These are phyloP conservation scores for Babesia bigemina DNA, from an alignment of 169 alveolate species.

Conservation along the genomic window DNA sequence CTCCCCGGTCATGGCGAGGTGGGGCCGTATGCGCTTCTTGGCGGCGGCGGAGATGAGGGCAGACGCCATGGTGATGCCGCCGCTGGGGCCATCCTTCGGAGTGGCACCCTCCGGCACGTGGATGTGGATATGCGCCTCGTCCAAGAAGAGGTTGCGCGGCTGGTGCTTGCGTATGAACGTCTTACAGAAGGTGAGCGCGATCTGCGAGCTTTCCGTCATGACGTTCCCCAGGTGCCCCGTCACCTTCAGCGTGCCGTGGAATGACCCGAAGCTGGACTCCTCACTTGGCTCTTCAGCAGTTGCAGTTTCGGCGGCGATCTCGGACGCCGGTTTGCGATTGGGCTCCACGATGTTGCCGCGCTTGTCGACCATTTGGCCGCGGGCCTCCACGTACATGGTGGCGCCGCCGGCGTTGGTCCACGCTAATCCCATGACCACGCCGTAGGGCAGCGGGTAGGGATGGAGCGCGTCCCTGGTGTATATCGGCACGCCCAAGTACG, in stretches of 20 bases:
- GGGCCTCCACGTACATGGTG: conserved; percentile 88
- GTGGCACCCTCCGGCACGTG: conserved; percentile 95
- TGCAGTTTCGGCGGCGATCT: conserved; percentile 10
- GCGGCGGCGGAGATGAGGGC: conserved; percentile 86
- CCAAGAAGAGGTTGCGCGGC: conserved; percentile 80
- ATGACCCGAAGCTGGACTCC: conserved; percentile 20
- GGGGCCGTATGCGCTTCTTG: conserved; percentile 71
- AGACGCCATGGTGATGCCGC: conserved; percentile 90
- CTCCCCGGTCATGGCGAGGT: conserved; percentile 95
- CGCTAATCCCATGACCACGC: conserved; percentile 93
- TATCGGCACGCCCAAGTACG: conserved; percentile 65
- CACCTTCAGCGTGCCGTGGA: conserved; percentile 77
- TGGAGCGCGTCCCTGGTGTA: conserved; percentile 61
- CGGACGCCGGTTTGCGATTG: conserved; percentile 4
- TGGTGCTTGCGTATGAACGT: conserved; percentile 72
- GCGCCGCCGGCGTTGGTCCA: conserved; percentile 94
- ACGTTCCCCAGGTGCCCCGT: conserved; percentile 93
- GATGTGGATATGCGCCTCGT: conserved; percentile 83
- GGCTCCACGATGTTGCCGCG: conserved; percentile 57
- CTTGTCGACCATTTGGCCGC: conserved; percentile 67
- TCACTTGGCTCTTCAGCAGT: conserved; percentile 4
- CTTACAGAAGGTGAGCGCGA: conserved; percentile 89
- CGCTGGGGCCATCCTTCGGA: conserved; percentile 96
- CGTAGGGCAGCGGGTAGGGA: conserved; percentile 75
- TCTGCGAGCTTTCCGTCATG: conserved; percentile 91